phyloP scores from a whole-genome alignment of 805 yeast genomes.

The Debaryomyces maramus region DNA sequence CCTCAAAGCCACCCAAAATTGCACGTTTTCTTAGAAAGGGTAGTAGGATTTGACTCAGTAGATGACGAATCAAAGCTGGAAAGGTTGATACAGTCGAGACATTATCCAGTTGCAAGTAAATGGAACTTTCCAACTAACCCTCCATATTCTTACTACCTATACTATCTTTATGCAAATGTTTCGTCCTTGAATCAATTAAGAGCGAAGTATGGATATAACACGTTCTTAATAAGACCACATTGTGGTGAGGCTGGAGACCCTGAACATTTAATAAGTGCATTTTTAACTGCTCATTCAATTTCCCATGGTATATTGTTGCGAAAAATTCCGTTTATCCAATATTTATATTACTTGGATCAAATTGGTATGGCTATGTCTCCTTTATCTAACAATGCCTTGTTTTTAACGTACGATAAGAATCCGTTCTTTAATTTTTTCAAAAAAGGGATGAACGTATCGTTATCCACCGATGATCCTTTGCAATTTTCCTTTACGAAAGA shows the following conservation, averaged over 20 bases:
- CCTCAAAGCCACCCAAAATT: slow-evolving; percentile 91
- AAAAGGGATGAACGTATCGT: slow-evolving; percentile 89
- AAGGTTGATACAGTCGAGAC: slow-evolving; percentile 68
- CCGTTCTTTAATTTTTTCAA: slow-evolving; percentile 91
- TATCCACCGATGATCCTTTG: slow-evolving; percentile 96
- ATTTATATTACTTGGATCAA: slow-evolving; percentile 89
- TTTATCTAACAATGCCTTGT: slow-evolving; percentile 91
- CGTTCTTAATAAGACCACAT: slow-evolving; percentile 95
- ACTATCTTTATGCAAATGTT: slow-evolving; percentile 84
- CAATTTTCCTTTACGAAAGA: slow-evolving; percentile 97
- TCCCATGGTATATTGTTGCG: slow-evolving; percentile 93
- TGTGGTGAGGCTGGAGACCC: slow-evolving; percentile 99
- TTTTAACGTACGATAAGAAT: slow-evolving; percentile 93
- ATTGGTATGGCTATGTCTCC: slow-evolving; percentile 99
- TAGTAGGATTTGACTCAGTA: slow-evolving; percentile 96
- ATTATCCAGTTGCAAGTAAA: slow-evolving; percentile 79
- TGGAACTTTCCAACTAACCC: slow-evolving; percentile 86
- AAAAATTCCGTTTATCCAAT: slow-evolving; percentile 93
- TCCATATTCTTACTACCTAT: slow-evolving; percentile 94
- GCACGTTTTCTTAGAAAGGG: slow-evolving; percentile 84
- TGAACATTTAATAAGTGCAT: slow-evolving; percentile 90
- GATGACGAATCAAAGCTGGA: slow-evolving; percentile 97
- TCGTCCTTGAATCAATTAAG: slow-evolving; percentile 87
- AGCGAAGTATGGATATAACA: slow-evolving; percentile 69
- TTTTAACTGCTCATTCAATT: slow-evolving; percentile 84